A percentile compares a stretch with the other conserved stretches of the same genome.
phyloP scores from a whole-genome alignment of 2,329 filamentous ascomycete genomes.

The Basipetospora sp. region DNA sequence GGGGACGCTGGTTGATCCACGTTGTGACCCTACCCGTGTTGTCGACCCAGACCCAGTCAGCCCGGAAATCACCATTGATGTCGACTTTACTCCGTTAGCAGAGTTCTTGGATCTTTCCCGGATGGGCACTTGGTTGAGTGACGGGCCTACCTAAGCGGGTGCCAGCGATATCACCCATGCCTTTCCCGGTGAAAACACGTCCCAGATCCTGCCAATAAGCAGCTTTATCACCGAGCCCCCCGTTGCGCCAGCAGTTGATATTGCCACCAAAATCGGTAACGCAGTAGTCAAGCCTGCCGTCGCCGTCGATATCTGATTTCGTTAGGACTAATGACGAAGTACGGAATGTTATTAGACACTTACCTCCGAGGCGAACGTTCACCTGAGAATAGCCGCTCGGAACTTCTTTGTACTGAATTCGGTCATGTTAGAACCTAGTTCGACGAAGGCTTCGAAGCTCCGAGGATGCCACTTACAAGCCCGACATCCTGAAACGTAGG shows the following conservation, averaged over 20 bases:
- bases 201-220: constrained; percentile 20
- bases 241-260: constrained; percentile 18
- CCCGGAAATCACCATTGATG: constrained; percentile 13
- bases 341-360: not conserved
- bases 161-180: constrained; percentile 11
- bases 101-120: too few relatives aligned
- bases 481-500: not conserved
- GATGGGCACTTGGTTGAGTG: too few relatives aligned
- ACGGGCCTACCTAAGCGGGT: constrained; percentile 12
- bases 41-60: constrained; percentile 14
- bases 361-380: not conserved
- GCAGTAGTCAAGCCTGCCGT: not conserved
- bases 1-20: constrained; percentile 3
- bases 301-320: not conserved
- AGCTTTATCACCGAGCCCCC: constrained; percentile 13
- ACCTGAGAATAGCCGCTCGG: not conserved
- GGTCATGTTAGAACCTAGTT: not conserved
- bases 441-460: too few relatives aligned
- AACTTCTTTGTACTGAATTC: not conserved
- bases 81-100: too few relatives aligned
- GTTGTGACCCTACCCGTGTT: not conserved
- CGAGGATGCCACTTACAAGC: not conserved
- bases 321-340: not conserved
- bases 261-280: not conserved
- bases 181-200: constrained; percentile 9